A percentile compares a stretch with the other conserved stretches of the same genome.
phyloP scores from a whole-genome alignment of 2,329 filamentous ascomycete species.

The Coniosporium tulheliwenetii region DNA sequence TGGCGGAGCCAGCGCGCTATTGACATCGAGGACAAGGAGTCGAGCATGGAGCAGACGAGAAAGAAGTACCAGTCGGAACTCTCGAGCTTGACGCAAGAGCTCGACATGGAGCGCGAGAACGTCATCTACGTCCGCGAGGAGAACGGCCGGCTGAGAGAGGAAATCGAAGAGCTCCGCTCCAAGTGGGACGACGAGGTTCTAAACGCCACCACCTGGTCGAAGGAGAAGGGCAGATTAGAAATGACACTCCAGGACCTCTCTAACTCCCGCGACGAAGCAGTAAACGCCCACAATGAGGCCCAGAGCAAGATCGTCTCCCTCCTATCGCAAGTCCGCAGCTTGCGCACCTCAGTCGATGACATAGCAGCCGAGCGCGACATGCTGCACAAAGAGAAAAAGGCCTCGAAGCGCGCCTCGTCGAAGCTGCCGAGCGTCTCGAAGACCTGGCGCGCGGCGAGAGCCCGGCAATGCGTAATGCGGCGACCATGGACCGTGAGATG shows the following conservation, averaged over 20 bases:
- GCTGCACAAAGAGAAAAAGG: conserved; percentile 78
- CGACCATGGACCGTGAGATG: conserved; percentile 74
- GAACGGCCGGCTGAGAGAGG: conserved; percentile 78
- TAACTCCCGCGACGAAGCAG: conserved; percentile 84
- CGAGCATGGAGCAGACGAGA: conserved; percentile 87
- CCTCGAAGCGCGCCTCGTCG: conserved; percentile 68
- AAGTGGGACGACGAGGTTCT: conserved; percentile 98
- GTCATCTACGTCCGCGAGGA: conserved; percentile 70
- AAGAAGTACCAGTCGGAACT: conserved; percentile 97
- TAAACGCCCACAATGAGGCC: conserved; percentile 84
- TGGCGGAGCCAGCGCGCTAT: conserved; percentile 90
- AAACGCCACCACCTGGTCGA: conserved; percentile 95
- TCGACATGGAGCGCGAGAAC: conserved; percentile 87
- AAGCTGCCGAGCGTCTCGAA: conserved; percentile 78
- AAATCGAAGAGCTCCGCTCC: conserved; percentile 81
- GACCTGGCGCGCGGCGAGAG: conserved; percentile 75
- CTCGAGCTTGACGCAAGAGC: conserved; percentile 73
- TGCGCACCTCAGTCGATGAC: conserved; percentile 76
- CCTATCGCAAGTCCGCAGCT: conserved; percentile 71
- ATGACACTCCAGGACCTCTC: conserved; percentile 77
- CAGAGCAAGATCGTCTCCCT: conserved; percentile 85
- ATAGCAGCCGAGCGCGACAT: conserved; percentile 71
- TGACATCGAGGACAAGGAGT: conserved; percentile 93
- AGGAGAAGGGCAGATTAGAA: conserved; percentile 88
- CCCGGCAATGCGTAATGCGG: conserved; percentile 77